A percentile compares a stretch with the other conserved stretches of the same genome.
Conservation (phyloP, 129 eudicot genomes). For the Cynara cardunculus region DNA sequence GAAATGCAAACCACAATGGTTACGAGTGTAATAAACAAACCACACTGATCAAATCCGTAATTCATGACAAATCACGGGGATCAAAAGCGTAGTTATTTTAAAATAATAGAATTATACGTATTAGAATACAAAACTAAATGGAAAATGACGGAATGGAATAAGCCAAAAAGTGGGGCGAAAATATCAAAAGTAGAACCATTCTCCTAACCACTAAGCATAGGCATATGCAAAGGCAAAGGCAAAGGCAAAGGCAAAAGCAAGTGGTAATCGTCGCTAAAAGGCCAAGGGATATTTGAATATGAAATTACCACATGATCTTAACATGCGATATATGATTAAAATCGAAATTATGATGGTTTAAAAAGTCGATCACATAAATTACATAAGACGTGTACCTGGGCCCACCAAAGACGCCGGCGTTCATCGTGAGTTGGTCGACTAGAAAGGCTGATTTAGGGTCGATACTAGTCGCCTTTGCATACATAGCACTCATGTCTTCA, state of each 20-base stretch:
- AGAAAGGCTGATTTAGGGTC: conserved; percentile 35
- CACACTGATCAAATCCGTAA: background rate
- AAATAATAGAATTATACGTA: background rate
- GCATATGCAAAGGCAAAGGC: no score
- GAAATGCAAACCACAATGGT: background rate
- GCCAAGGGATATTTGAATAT: background rate
- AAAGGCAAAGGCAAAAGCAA: conserved; percentile 8
- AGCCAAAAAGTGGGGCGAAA: conserved; percentile 8
- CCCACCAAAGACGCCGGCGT: conserved; percentile 35
- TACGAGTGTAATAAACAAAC: background rate
- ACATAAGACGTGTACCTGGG: conserved; percentile 18
- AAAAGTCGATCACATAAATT: background rate
- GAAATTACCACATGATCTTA: conserved; percentile 21
- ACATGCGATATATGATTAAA: background rate
- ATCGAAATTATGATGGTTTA: background rate
- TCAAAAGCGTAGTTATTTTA: background rate
- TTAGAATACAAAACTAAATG: background rate
- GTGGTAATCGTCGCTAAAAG: conserved; percentile 11
- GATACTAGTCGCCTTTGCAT: conserved; percentile 41
- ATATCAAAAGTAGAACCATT: conserved; percentile 13
- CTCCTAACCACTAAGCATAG: conserved; percentile 18
- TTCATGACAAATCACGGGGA: background rate
- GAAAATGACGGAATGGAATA: conserved; percentile 1
- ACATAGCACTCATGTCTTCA: conserved; percentile 21
- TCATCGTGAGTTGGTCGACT: conserved; percentile 35